phyloP scores from a whole-genome alignment of 192 early-diverging fungal species.

The Rhizoclosmatium globosum region DNA sequence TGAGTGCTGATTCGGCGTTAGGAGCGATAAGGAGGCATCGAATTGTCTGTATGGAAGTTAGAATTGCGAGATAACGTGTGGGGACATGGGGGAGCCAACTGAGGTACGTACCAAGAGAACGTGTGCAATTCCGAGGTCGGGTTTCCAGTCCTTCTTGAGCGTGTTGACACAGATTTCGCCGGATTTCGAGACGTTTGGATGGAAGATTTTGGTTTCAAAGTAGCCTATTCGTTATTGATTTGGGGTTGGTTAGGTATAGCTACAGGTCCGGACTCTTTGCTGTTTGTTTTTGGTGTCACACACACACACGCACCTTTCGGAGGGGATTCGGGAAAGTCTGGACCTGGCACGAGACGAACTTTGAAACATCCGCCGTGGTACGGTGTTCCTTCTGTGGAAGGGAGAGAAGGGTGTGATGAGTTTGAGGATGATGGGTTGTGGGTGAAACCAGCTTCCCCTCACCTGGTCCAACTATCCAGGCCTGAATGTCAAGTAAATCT shows the following conservation, averaged over 20 bases:
- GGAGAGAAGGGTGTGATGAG: not conserved
- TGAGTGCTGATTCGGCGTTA: slow-evolving; percentile 95
- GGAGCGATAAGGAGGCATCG: slow-evolving; percentile 95
- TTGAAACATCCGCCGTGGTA: slow-evolving; percentile 83
- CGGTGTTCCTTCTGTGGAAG: slow-evolving; percentile 70
- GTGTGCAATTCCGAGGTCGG: slow-evolving; percentile 81
- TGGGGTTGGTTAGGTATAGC: not conserved
- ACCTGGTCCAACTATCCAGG: slow-evolving; percentile 80
- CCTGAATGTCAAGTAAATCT: slow-evolving; percentile 81
- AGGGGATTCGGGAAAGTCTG: slow-evolving; percentile 81
- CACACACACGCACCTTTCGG: slow-evolving; percentile 74
- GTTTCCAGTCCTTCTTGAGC: slow-evolving; percentile 96
- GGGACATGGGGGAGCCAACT: no score
- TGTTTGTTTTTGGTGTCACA: not conserved
- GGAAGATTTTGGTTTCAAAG: slow-evolving; percentile 96
- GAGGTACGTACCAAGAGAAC: slow-evolving; percentile 75
- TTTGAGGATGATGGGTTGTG: not conserved
- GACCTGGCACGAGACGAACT: slow-evolving; percentile 72
- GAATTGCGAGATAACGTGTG: no score
- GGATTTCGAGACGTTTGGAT: slow-evolving; percentile 87
- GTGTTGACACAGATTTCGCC: slow-evolving; percentile 97
- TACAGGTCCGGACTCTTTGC: slow-evolving; percentile 1
- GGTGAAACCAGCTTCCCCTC: not conserved
- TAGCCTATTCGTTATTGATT: slow-evolving; percentile 52
- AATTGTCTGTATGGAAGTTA: slow-evolving; percentile 69